Base-by-base conservation (phyloP, 2,329 filamentous ascomycete species). In the Paraphoma chrysanthemicola region DNA sequence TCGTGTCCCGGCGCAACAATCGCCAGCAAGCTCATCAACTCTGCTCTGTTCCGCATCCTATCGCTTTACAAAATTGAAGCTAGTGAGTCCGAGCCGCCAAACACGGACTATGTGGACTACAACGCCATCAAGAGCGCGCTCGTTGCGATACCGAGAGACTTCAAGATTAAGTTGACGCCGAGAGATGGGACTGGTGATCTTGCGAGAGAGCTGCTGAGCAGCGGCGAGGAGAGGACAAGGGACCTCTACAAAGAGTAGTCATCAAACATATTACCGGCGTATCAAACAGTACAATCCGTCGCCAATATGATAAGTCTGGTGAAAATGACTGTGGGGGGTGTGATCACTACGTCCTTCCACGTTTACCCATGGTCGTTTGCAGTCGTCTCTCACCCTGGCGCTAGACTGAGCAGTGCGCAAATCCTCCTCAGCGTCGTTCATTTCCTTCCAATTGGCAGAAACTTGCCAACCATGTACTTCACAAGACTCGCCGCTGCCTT, bases 71-170 rank as follows among this genome's bases (percentile, higher is more conserved):
- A 76, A 59, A 81, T 85, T 51, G 78, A 84, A 31, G 77, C 84
- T 23, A 80, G 77, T 62, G 75, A 81, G 48, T 64, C 69, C 0
- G 73, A 81, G 43, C 85, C 85, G 0, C 85, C 85, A 0, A 87
- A 86, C 60, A 87, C 85, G 0, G 84, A 87, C 65, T 87, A 87
- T 58, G 81, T 87, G 4, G 85, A 88, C 5, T 87, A 87, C 63
- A 88, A 87, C 61, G 79, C 83, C 63, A 82, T 86, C 63, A 87
- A 87, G 72, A 82, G 80, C 1, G 85, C 85, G 0, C 63, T 88
- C 33, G 85, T 87, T 11, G 85, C 86, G 0, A 87, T 88, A 48
- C 86, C 85, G 1, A 72, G 81, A 44, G 80, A 85, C 44, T 88
- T 87, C 69, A 85, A 85, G 63, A 80, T 87, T 5, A 83, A 77